These are phyloP conservation scores for Clavispora asparagi DNA, from an alignment of 805 yeast species.

Conservation along the genomic window DNA sequence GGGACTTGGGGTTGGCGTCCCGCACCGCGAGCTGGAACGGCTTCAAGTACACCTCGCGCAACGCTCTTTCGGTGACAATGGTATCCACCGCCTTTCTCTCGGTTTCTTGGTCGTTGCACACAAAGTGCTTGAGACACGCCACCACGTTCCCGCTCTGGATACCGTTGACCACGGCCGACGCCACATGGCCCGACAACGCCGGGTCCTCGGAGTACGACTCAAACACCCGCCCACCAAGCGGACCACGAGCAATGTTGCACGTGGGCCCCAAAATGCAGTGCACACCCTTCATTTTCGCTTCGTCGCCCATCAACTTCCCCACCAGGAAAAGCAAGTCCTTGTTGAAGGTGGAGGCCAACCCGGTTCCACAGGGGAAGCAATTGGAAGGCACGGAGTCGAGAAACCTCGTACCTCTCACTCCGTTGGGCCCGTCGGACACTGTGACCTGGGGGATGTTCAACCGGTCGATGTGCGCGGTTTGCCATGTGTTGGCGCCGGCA, in stretches of 20 bases:
- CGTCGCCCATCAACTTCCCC: constrained; percentile 50
- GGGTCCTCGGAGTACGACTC: constrained; percentile 65
- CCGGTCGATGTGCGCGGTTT: constrained; percentile 10
- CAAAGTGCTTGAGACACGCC: constrained; percentile 60
- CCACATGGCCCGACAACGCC: constrained; percentile 37
- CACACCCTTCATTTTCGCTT: constrained; percentile 50
- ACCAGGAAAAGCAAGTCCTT: constrained; percentile 43
- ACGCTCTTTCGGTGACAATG: constrained; percentile 51
- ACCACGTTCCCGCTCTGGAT: constrained; percentile 47
- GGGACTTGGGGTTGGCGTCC: constrained; percentile 45
- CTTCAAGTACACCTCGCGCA: constrained; percentile 58
- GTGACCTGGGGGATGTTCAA: constrained; percentile 14
- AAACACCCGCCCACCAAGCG: constrained; percentile 59
- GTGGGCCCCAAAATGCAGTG: constrained; percentile 42
- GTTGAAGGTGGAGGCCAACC: constrained; percentile 52
- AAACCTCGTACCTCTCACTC: constrained; percentile 54
- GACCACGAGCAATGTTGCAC: constrained; percentile 50
- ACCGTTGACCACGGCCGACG: constrained; percentile 50
- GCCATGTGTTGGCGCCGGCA: constrained; percentile 24
- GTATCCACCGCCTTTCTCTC: constrained; percentile 46
- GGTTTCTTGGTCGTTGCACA: constrained; percentile 59
- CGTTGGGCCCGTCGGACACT: constrained; percentile 56
- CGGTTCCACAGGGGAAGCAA: constrained; percentile 60
- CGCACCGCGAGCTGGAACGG: constrained; percentile 59
- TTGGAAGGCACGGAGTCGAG: constrained; percentile 50